Conservation (phyloP, 495 filamentous ascomycete species). For the Copromyces sp. region DNA sequence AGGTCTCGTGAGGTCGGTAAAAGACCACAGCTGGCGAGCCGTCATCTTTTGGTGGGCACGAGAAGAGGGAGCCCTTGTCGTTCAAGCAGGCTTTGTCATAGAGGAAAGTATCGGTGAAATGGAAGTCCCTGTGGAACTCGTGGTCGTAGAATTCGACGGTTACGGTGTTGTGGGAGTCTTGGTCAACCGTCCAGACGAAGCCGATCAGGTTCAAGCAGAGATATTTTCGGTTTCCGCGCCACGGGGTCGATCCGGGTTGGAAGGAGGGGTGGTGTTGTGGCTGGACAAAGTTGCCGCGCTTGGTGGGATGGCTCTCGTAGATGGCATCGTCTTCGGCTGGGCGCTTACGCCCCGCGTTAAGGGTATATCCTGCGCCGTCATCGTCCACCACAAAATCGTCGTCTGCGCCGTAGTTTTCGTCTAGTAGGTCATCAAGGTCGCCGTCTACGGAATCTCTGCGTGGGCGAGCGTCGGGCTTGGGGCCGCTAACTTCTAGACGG, state of each 20-base stretch:
- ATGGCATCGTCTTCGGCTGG: slow-evolving; percentile 36
- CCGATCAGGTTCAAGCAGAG: slow-evolving; percentile 88
- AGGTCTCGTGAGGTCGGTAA: slow-evolving; percentile 93
- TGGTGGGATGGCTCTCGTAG: slow-evolving; percentile 25
- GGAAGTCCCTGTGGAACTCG: slow-evolving; percentile 83
- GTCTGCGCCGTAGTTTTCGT: slow-evolving; percentile 51
- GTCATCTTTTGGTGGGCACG: slow-evolving; percentile 59
- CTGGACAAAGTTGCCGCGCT: slow-evolving; percentile 43
- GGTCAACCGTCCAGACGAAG: slow-evolving; percentile 93
- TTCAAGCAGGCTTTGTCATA: slow-evolving; percentile 92
- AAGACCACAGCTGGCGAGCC: slow-evolving; percentile 69
- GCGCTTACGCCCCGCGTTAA: slow-evolving; percentile 63
- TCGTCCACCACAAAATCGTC: slow-evolving; percentile 90
- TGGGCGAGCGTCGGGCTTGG: slow-evolving; percentile 36
- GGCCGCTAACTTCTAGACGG: slow-evolving; percentile 44
- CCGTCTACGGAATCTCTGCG: slow-evolving; percentile 34
- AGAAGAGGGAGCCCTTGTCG: slow-evolving; percentile 79
- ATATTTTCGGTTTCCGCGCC: slow-evolving; percentile 88
- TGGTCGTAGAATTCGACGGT: slow-evolving; percentile 97
- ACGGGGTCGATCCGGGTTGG: slow-evolving; percentile 89
- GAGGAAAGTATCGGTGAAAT: slow-evolving; percentile 90
- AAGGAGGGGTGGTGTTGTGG: slow-evolving; percentile 73
- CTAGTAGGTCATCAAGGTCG: slow-evolving; percentile 43
- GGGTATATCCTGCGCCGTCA: slow-evolving; percentile 82
- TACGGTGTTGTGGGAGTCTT: slow-evolving; percentile 88